phyloP scores from a whole-genome alignment of 345 rosid genomes.

The Gossypium turneri region DNA sequence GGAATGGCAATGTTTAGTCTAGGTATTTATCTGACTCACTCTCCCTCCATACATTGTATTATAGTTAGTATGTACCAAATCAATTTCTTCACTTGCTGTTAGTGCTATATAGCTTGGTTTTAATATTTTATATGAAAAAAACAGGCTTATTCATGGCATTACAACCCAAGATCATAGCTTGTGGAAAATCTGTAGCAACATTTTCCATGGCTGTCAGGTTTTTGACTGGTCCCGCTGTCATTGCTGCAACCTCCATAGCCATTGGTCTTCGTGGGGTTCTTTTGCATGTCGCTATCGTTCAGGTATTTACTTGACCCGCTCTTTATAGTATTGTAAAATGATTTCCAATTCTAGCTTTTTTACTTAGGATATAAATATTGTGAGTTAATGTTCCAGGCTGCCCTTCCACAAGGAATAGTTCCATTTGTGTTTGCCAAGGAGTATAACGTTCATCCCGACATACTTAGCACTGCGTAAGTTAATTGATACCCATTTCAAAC shows the following conservation, averaged over 20 bases:
- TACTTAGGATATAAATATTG: too few species aligned
- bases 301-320: conserved; percentile 27
- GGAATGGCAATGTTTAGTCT: conserved; percentile 94
- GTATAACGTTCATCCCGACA: conserved; percentile 63
- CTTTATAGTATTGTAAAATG: too few species aligned
- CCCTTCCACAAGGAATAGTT: conserved; percentile 67
- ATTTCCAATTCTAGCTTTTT: too few species aligned
- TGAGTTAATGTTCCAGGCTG: conserved; percentile 38
- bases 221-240: conserved; percentile 79
- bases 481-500: too few species aligned
- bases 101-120: background rate
- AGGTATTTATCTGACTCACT: conserved; percentile 31
- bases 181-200: conserved; percentile 76
- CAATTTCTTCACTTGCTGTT: too few species aligned
- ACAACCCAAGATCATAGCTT: conserved; percentile 75
- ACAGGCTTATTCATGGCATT: conserved; percentile 79
- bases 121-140: background rate
- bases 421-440: conserved; percentile 74
- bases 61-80: too few species aligned
- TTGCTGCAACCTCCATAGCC: conserved; percentile 81
- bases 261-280: conserved; percentile 71
- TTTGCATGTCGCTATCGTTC: conserved; percentile 71
- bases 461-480: conserved; percentile 68
- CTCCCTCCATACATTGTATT: too few species aligned
- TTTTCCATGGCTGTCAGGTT: conserved; percentile 83